phyloP scores from a whole-genome alignment of 371 early-diverging fungal species.

The Saksenaea oblongispora region DNA sequence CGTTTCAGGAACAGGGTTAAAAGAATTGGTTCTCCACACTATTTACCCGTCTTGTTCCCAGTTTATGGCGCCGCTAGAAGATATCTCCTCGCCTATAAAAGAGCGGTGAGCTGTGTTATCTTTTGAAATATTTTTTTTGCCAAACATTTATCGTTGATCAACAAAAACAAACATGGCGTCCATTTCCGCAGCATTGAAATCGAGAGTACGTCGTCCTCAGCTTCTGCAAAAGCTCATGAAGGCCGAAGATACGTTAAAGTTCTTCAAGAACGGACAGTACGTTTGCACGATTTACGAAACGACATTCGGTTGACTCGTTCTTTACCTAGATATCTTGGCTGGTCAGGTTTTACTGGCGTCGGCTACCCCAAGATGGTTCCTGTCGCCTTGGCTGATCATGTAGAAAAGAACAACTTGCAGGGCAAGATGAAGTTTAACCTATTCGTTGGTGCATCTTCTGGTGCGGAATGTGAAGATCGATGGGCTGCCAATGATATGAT shows the following conservation, averaged over 20 bases:
- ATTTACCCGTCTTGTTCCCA: slow-evolving; percentile 5
- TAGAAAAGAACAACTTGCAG: slow-evolving; percentile 53
- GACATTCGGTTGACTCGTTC: background rate
- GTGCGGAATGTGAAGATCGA: slow-evolving; percentile 53
- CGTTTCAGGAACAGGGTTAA: slow-evolving; percentile 4
- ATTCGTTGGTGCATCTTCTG: slow-evolving; percentile 54
- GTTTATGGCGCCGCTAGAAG: slow-evolving; percentile 8
- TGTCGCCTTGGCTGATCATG: slow-evolving; percentile 50
- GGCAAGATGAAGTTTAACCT: slow-evolving; percentile 57
- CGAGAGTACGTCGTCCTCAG: slow-evolving; percentile 52
- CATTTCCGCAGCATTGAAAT: slow-evolving; percentile 46
- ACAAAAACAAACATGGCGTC: slow-evolving; percentile 28
- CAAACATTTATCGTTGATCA: background rate
- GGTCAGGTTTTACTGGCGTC: slow-evolving; percentile 58
- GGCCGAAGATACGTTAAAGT: slow-evolving; percentile 45
- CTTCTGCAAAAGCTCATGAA: slow-evolving; percentile 49
- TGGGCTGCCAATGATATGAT: slow-evolving; percentile 54
- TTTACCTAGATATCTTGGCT: slow-evolving; percentile 39
- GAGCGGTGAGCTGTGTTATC: background rate
- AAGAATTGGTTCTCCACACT: slow-evolving; percentile 5
- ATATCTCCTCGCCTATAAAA: slow-evolving; percentile 8
- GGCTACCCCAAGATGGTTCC: slow-evolving; percentile 60
- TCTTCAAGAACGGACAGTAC: slow-evolving; percentile 54
- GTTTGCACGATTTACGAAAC: slow-evolving; percentile 10
- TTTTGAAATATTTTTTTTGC: slow-evolving; percentile 12